Conservation (phyloP, 352 stramenopile species). For the Phytophthora fragariaefolia region DNA sequence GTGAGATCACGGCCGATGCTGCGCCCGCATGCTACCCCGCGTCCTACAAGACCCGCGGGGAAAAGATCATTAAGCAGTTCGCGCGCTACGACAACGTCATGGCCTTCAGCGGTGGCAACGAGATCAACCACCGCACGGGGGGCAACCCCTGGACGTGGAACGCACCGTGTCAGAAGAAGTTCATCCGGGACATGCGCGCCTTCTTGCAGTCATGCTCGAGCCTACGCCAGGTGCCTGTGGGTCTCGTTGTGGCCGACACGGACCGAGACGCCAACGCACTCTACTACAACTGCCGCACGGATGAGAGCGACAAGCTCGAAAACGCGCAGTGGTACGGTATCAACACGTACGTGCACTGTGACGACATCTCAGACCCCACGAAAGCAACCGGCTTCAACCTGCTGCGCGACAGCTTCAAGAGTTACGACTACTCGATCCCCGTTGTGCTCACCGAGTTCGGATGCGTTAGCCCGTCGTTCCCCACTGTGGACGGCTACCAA, state of each 20-base stretch:
- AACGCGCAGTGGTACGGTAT: slow-evolving; percentile 87
- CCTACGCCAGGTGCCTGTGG: slow-evolving; percentile 76
- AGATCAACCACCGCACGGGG: slow-evolving; percentile 76
- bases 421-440: slow-evolving; percentile 59
- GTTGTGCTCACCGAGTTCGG: slow-evolving; percentile 44
- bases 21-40: slow-evolving; percentile 66
- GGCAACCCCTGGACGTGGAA: slow-evolving; percentile 59
- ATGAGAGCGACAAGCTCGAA: slow-evolving; percentile 65
- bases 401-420: slow-evolving; percentile 63
- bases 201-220: slow-evolving; percentile 66
- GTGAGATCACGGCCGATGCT: slow-evolving; percentile 64
- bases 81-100: slow-evolving; percentile 86
- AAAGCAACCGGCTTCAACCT: slow-evolving; percentile 65
- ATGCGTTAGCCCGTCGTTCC: slow-evolving; percentile 35
- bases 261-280: slow-evolving; percentile 64
- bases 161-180: slow-evolving; percentile 90
- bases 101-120: slow-evolving; percentile 80
- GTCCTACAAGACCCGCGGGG: slow-evolving; percentile 73
- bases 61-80: slow-evolving; percentile 86
- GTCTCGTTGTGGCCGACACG: slow-evolving; percentile 73
- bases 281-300: slow-evolving; percentile 88
- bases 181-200: slow-evolving; percentile 85
- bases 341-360: slow-evolving; percentile 85
- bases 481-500: slow-evolving; percentile 64
- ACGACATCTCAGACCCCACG: slow-evolving; percentile 48